Base-by-base conservation (phyloP, 306 rosid genomes). In the Amphicarpaea edgeworthii region DNA sequence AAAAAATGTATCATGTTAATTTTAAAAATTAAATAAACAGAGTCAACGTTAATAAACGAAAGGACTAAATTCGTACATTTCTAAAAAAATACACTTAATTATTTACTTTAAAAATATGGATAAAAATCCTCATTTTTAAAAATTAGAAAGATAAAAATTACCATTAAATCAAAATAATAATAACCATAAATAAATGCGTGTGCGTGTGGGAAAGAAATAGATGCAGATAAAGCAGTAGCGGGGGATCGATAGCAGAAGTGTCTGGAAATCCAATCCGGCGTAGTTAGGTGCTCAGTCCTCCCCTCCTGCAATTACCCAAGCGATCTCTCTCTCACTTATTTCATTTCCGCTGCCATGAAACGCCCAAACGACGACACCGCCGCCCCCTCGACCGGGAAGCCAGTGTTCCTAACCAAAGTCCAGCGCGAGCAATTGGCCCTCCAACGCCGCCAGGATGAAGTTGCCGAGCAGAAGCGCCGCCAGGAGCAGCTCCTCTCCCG, bases 401-500 rank as follows among this genome's bases (percentile, higher is more conserved):
- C 96, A 0, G 75, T 86, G 2, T 93, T 93, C 86, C 78, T 93
- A 24, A 90, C 96, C 6, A 90, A 88, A 80, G 93, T 93, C 28
- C 86, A 93, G 14, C 92, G 97, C 38, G 96, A 93, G 69, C 85
- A 90, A 12, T 60, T 88, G 10, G 97, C 97, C 5, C 82, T 93
- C 37, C 79, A 87, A 61, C 97, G 96, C 83, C 97, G 96, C 47
- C 93, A 90, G 23, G 86, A 90, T 3, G 79, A 88, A 72, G 4
- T 79, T 70, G 85, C 87, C 34, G 87, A 83, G 2, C 92, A 86
- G 60, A 84, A 63, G 40, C 90, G 87, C 66, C 86, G 68, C 70
- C 91, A 89, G 55, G 88, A 76, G 6, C 81, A 88, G 24, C 86
- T 88, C 21, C 85, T 80, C 7, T 77, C 85, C 17, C 66, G 70